phyloP scores from a whole-genome alignment of 2,329 filamentous ascomycete species.

The Penicillium olsonii region DNA sequence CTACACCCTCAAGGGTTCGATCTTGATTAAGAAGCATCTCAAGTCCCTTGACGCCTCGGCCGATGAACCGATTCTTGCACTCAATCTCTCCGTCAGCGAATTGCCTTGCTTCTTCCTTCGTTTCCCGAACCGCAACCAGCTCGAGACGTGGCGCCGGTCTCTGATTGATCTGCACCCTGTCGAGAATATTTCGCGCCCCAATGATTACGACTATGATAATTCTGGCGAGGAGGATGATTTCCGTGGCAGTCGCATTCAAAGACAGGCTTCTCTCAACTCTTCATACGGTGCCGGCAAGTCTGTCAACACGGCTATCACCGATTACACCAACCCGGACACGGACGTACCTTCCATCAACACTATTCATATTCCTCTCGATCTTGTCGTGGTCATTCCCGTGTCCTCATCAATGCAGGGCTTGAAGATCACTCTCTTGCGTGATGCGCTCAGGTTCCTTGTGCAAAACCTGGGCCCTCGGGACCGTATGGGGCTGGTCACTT shows the following conservation, averaged over 20 bases:
- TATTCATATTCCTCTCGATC: constrained; percentile 87
- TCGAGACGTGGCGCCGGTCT: constrained; percentile 88
- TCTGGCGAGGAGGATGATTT: constrained; percentile 92
- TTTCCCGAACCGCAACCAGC: constrained; percentile 75
- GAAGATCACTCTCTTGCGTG: constrained; percentile 91
- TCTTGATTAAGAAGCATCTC: constrained; percentile 96
- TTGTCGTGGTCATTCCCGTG: constrained; percentile 94
- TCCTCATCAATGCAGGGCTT: constrained; percentile 99
- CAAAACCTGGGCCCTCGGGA: constrained; percentile 86
- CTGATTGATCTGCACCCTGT: constrained; percentile 78
- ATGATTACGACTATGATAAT: constrained; percentile 77
- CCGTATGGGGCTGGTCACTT: constrained; percentile 95
- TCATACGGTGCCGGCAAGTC: constrained; percentile 81
- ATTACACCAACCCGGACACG: constrained; percentile 74
- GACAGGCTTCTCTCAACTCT: constrained; percentile 80
- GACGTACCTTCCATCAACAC: constrained; percentile 61
- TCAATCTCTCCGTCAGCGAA: constrained; percentile 88
- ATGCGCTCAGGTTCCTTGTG: constrained; percentile 90
- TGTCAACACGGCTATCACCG: constrained; percentile 82
- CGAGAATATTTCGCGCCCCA: constrained; percentile 62
- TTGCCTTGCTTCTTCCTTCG: constrained; percentile 91
- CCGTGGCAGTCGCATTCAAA: constrained; percentile 59
- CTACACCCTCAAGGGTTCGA: constrained; percentile 94
- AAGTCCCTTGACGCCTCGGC: constrained; percentile 75
- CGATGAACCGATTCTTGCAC: constrained; percentile 81